Conservation (phyloP, 805 yeast species). For the Komagataella mondaviorum region DNA sequence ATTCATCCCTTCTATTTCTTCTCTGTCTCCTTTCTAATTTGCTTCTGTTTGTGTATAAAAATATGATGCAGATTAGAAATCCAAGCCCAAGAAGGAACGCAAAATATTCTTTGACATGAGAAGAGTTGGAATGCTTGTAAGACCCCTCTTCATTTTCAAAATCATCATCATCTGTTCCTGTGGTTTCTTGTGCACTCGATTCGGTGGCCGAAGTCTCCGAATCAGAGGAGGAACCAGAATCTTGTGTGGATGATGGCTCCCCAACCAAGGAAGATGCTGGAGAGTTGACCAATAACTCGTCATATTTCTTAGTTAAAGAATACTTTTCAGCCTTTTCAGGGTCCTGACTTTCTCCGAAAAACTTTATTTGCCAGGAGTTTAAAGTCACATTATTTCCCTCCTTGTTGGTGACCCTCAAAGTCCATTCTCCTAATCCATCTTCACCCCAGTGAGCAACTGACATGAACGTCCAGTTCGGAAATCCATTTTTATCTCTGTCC, state of each 20-base stretch:
- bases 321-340: constrained; percentile 44
- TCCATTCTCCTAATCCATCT: constrained; percentile 72
- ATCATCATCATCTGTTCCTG: constrained; percentile 5
- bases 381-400: constrained; percentile 27
- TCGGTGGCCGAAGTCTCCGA: constrained; percentile 7
- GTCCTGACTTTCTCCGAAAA: constrained; percentile 75
- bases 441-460: constrained; percentile 99
- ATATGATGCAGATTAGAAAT: constrained; percentile 29
- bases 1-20: constrained; percentile 50
- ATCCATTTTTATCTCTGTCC: constrained; percentile 49
- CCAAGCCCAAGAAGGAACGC: constrained; percentile 48
- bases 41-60: constrained; percentile 25
- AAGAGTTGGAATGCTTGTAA: constrained; percentile 11
- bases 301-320: constrained; percentile 34
- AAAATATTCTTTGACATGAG: constrained; percentile 48
- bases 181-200: constrained; percentile 8
- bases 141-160: constrained; percentile 15
- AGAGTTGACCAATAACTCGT: constrained; percentile 4
- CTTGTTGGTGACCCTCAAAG: constrained; percentile 41
- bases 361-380: constrained; percentile 58
- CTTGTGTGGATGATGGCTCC: constrained; percentile 4
- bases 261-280: constrained; percentile 5
- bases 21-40: constrained; percentile 23
- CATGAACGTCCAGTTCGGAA: constrained; percentile 82
- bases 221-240: constrained; percentile 1